Percentiles rank a stretch among this genome's conserved stretches.
Conservation (phyloP, 2,329 filamentous ascomycete genomes). For the Exophiala oligosperma region DNA sequence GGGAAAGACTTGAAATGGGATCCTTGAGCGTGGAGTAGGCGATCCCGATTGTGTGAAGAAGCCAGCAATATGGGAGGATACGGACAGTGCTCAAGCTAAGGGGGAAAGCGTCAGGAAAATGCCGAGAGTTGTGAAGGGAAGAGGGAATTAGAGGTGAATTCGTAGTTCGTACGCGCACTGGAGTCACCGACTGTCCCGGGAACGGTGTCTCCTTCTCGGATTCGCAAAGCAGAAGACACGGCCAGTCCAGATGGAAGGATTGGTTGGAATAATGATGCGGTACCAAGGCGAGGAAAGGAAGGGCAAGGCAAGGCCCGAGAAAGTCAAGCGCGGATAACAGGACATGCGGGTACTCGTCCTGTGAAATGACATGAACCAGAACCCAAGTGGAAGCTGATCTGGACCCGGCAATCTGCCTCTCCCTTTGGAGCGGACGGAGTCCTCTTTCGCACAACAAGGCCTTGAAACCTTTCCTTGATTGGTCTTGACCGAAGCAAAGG, state of each 20-base stretch:
- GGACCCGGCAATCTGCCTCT: slow-evolving; percentile 8
- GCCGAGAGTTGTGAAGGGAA: no score
- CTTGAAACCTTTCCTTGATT: background rate
- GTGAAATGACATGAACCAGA: background rate
- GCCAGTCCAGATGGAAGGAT: slow-evolving; percentile 4
- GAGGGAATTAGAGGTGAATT: no score
- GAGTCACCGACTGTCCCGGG: background rate
- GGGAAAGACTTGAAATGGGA: slow-evolving; percentile 7
- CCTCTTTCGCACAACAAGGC: background rate
- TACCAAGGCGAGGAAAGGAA: slow-evolving; percentile 2
- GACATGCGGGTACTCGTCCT: background rate
- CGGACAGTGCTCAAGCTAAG: background rate
- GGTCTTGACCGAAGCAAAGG: background rate
- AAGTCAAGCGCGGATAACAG: slow-evolving; percentile 17
- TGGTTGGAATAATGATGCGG: slow-evolving; percentile 22
- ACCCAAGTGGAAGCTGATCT: slow-evolving; percentile 6
- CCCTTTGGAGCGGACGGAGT: slow-evolving; percentile 5
- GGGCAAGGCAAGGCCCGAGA: slow-evolving; percentile 5
- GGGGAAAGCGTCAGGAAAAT: background rate
- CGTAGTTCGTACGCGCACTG: background rate
- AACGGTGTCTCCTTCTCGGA: background rate
- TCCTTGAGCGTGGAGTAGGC: slow-evolving; percentile 12
- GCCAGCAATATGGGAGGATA: slow-evolving; percentile 9
- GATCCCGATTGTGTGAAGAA: slow-evolving; percentile 10
- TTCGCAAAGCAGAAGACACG: background rate